Evolutionary conservation across 2,329 filamentous ascomycete species (phyloP), one percentile per base, ranked within the genome.

Genomic region (Diaporthe australafricana): DNA sequence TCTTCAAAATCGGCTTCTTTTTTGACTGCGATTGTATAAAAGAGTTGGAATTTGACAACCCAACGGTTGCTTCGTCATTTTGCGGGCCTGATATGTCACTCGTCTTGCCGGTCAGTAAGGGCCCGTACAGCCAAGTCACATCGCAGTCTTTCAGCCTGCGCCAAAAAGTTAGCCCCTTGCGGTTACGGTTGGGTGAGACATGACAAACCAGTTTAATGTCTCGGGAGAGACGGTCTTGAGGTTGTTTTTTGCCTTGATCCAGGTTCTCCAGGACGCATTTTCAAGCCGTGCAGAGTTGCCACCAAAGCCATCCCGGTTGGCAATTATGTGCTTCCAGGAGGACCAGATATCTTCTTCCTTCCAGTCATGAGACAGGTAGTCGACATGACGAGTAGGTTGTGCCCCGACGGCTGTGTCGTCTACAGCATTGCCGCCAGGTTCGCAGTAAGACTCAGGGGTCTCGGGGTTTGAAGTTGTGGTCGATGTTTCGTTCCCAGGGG

Each of bases 71-170:
- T 32, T 66, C 35, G 14, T 60, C 47, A 25, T 50, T 11, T 30
- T 17, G 56, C 27, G 63, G 57, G 11, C 65, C 57, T 9, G 69
- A 65, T 30, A 71, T 35, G 27, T 65, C 68, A 20, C 56, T 72
- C 56, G 52, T 73, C 57, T 73, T 73, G 27, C 92, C 92, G 1
- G 92, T 92, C 80, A 98, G 96, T 62, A 98, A 83, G 16, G 96
- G 96, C 0, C 96, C 96, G 79, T 98, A 99, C 1, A 99, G 87
- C 96, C 96, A 99, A 56, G 96, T 98, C 40, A 98, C 95, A 81
- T 99, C 96, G 80, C 93, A 96, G 78, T 98, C 96, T 81, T 98
- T 99, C 73, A 98, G 87, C 95, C 95, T 98, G 77, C 57, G 45
- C 27, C 20, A 67, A 14, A n/a, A 48, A 17, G 66, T 74, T 22